Conservation (phyloP, 305 asterid species). For the Fraxinus sp. region DNA sequence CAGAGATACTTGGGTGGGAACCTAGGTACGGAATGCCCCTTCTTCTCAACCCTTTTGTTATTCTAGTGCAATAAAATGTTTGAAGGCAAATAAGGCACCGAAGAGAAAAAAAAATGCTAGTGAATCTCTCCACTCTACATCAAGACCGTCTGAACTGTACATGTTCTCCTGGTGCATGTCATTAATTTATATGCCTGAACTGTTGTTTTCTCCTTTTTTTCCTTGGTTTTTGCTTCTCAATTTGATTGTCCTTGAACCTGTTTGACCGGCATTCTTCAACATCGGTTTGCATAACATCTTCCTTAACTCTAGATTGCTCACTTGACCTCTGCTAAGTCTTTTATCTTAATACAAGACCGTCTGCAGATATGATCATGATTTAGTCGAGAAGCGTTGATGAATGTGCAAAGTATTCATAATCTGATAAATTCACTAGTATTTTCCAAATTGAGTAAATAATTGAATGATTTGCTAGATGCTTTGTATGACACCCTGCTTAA, state of each 20-base stretch:
- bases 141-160: too few species aligned
- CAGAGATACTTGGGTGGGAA: conserved; percentile 91
- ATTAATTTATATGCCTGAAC: background rate
- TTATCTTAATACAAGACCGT: background rate
- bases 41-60: conserved; percentile 10
- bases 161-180: background rate
- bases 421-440: background rate
- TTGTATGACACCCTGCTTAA: background rate
- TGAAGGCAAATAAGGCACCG: background rate
- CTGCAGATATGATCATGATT: background rate
- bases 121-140: background rate
- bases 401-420: background rate
- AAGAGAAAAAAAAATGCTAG: background rate
- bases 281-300: background rate
- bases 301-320: background rate
- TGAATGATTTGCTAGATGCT: background rate
- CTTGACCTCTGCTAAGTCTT: background rate
- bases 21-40: conserved; percentile 57
- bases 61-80: background rate
- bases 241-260: background rate
- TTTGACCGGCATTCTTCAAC: background rate
- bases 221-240: background rate
- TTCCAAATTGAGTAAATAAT: background rate
- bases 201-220: background rate
- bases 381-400: background rate